Conservation (phyloP, 2,329 filamentous ascomycete species). For the Trichophyton benhamiae region DNA sequence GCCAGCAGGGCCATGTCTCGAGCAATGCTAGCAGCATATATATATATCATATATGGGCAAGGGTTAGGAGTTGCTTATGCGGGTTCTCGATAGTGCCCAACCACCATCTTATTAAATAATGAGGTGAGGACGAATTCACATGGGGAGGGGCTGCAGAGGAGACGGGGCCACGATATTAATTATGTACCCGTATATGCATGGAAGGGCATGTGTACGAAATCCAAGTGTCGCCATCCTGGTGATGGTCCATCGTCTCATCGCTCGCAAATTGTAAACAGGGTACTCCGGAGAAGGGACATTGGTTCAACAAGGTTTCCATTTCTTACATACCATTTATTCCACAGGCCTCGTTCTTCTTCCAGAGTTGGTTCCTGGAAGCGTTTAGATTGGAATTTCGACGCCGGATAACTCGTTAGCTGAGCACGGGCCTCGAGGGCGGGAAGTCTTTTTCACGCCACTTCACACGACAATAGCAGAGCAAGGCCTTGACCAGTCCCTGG, state of each 20-base stretch:
- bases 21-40: not conserved
- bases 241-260: not conserved
- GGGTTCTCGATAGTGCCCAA: not conserved
- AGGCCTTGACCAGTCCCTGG: not conserved
- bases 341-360: not conserved
- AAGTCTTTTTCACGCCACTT: conserved; percentile 3
- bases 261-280: not conserved
- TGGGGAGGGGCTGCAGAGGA: not conserved
- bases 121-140: not conserved
- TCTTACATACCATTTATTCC: not conserved
- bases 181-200: conserved; percentile 3
- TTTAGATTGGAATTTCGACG: not conserved
- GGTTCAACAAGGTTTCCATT: not conserved
- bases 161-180: not conserved
- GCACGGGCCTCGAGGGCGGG: conserved; percentile 2
- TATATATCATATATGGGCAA: not conserved
- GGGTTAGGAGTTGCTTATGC: not conserved
- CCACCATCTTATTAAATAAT: not conserved
- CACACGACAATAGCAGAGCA: not conserved
- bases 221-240: not conserved
- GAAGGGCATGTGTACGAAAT: not conserved
- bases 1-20: not conserved
- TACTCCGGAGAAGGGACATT: not conserved
- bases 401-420: not conserved
- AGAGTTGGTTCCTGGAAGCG: conserved; percentile 2